Conservation (phyloP, 2,329 filamentous ascomycete genomes). For the Fusarium pseudocircinatum region DNA sequence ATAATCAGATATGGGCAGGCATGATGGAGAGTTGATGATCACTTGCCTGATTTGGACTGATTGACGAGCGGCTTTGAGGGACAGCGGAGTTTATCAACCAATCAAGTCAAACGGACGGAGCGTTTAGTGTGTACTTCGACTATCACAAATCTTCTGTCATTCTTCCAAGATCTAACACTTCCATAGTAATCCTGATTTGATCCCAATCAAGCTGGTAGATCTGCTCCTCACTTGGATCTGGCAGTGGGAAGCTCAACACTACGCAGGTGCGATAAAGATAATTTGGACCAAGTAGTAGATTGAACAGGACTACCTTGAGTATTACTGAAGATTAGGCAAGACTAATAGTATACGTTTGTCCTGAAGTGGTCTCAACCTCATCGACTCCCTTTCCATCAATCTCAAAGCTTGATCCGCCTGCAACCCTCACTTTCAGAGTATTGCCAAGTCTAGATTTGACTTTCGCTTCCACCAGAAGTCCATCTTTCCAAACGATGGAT, state of each 20-base stretch:
- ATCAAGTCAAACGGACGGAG: not conserved
- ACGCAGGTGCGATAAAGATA: too few relatives aligned
- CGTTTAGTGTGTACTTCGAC: too few relatives aligned
- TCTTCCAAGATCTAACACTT: too few relatives aligned
- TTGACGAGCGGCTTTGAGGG: rapidly evolving
- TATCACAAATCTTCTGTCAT: too few relatives aligned
- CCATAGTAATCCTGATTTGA: too few relatives aligned
- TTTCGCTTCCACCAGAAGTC: rapidly evolving
- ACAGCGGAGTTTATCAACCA: not conserved
- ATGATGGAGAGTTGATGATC: rapidly evolving
- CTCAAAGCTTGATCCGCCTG: not conserved
- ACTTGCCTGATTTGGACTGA: not conserved
- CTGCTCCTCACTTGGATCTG: too few relatives aligned
- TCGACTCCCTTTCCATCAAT: not conserved
- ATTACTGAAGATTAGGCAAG: rapidly evolving
- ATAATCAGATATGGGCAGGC: too few relatives aligned
- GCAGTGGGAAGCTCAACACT: too few relatives aligned
- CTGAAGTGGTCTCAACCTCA: not conserved
- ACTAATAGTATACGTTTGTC: not conserved
- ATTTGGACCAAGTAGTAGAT: too few relatives aligned
- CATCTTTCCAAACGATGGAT: not conserved
- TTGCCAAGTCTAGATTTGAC: not conserved
- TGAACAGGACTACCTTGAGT: rapidly evolving
- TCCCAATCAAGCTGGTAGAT: too few relatives aligned
- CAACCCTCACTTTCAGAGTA: not conserved